A percentile compares a stretch with the other conserved stretches of the same genome.
phyloP scores from a whole-genome alignment of 1,284 basidiomycete species.

The Mycosarcoma maydis region DNA sequence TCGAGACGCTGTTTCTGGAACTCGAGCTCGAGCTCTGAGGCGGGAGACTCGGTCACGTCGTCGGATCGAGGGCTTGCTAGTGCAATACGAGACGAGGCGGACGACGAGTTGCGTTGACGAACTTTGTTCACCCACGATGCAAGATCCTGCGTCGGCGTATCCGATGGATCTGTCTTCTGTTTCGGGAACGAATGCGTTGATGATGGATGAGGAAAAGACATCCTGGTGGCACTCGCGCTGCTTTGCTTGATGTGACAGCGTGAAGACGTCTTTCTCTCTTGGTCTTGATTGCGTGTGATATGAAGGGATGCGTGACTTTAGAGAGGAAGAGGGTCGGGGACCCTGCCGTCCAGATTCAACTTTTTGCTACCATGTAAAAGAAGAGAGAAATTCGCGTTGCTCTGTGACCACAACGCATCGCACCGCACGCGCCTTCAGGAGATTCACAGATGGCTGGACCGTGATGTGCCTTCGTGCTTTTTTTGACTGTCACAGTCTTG shows the following conservation, averaged over 20 bases:
- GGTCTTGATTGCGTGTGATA: constrained; percentile 8
- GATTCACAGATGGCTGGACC: too few relatives aligned
- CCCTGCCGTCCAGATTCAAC: constrained; percentile 6
- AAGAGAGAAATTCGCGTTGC: too few relatives aligned
- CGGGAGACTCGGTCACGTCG: constrained; percentile 12
- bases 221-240: constrained; percentile 7
- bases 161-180: constrained; percentile 9
- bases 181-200: constrained; percentile 11
- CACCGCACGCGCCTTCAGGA: too few relatives aligned
- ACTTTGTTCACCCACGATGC: constrained; percentile 44
- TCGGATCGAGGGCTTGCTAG: constrained; percentile 1
- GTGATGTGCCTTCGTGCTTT: neutral
- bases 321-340: constrained; percentile 4
- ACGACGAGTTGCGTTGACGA: constrained; percentile 39
- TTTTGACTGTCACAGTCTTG: too few relatives aligned
- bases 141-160: constrained; percentile 34
- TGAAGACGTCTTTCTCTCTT: neutral
- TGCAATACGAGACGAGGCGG: constrained; percentile 11
- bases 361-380: too few relatives aligned
- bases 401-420: too few relatives aligned
- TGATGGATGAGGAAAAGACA: constrained; percentile 18
- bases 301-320: constrained; percentile 25
- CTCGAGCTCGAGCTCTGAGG: constrained; percentile 36
- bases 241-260: constrained; percentile 5
- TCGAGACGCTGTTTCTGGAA: constrained; percentile 39